Evolutionary conservation across 495 filamentous ascomycete genomes (phyloP).

Genomic region (Penicillium mononematosum): DNA sequence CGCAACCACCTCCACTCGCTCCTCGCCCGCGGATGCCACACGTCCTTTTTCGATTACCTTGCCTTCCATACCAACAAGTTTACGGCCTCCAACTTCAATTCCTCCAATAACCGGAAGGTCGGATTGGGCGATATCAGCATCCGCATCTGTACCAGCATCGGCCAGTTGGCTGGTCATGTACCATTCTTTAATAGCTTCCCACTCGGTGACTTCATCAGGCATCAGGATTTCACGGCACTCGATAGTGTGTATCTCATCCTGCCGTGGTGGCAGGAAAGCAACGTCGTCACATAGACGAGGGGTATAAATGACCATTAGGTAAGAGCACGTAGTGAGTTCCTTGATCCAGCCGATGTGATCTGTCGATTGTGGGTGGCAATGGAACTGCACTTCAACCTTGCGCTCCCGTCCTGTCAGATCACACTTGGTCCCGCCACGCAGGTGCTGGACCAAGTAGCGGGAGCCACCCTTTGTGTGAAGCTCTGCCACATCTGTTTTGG

Average conservation of each 20-base stretch:
- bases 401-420: conserved; percentile 85
- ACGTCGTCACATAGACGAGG: conserved; percentile 90
- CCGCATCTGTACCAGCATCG: conserved; percentile 22
- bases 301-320: conserved; percentile 92
- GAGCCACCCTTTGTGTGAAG: conserved; percentile 79
- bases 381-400: conserved; percentile 87
- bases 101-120: conserved; percentile 55
- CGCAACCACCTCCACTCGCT: conserved; percentile 51
- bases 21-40: conserved; percentile 40
- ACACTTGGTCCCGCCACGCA: conserved; percentile 83
- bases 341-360: conserved; percentile 95
- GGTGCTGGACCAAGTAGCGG: conserved; percentile 84
- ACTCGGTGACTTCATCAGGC: conserved; percentile 55
- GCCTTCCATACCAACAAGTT: conserved; percentile 56
- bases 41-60: conserved; percentile 54
- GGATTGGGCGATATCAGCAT: conserved; percentile 10
- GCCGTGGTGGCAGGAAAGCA: conserved; percentile 84
- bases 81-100: conserved; percentile 58
- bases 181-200: conserved; percentile 54
- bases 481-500: conserved; percentile 51
- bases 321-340: conserved; percentile 88
- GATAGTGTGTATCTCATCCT: conserved; percentile 74
- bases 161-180: conserved; percentile 39
- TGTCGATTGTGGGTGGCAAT: conserved; percentile 77
- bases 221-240: conserved; percentile 70